phyloP scores from a whole-genome alignment of 2,329 filamentous ascomycete species.

The Penicillium sp. region DNA sequence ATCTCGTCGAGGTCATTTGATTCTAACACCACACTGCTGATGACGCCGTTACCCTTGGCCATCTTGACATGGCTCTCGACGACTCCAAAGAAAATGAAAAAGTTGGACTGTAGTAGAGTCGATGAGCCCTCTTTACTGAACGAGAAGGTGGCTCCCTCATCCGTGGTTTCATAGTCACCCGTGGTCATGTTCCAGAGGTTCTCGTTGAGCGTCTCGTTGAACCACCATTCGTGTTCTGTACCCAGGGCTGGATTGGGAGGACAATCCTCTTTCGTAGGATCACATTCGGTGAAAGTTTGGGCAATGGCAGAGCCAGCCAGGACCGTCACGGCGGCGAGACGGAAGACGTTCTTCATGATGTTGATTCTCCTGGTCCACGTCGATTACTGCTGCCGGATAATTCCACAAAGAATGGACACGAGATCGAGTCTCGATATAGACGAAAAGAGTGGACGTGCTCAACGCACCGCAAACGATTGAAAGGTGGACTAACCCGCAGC shows the following conservation, averaged over 20 bases:
- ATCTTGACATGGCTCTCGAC: conserved; percentile 74
- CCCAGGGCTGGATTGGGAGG: conserved; percentile 66
- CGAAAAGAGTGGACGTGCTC: conserved; percentile 28
- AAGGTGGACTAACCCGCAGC: conserved; percentile 16
- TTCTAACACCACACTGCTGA: conserved; percentile 75
- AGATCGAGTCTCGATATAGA: conserved; percentile 17
- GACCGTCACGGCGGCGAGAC: conserved; percentile 26
- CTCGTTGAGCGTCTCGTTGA: conserved; percentile 56
- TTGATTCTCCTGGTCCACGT: no score
- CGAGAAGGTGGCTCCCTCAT: conserved; percentile 63
- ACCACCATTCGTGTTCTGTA: conserved; percentile 54
- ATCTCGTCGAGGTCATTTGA: conserved; percentile 82
- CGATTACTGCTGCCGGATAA: neutral
- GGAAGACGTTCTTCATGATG: conserved; percentile 26
- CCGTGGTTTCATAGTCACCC: conserved; percentile 57
- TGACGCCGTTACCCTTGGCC: conserved; percentile 65
- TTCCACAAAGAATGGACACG: conserved; percentile 15
- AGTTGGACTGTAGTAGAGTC: conserved; percentile 70
- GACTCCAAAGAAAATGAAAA: conserved; percentile 81
- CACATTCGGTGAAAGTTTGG: conserved; percentile 72
- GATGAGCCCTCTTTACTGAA: conserved; percentile 66
- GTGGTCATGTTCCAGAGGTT: conserved; percentile 64
- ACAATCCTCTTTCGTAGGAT: conserved; percentile 67
- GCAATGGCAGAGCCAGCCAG: conserved; percentile 42
- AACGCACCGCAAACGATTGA: conserved; percentile 23